Conservation (phyloP, 2,329 filamentous ascomycete species). For the Pseudogymnoascus sp. region DNA sequence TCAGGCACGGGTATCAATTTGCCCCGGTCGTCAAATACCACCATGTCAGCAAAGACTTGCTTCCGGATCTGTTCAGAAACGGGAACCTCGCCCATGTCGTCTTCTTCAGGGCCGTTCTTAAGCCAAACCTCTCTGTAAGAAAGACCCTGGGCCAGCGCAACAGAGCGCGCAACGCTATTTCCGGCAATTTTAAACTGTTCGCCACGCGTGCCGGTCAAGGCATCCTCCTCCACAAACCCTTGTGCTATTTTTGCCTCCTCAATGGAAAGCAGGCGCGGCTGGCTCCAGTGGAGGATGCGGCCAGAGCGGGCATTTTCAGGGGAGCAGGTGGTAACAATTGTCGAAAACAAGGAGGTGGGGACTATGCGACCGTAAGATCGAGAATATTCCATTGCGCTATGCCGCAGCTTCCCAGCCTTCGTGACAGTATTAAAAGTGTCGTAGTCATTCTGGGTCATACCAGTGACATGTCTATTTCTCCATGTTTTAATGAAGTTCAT, state of each 20-base stretch:
- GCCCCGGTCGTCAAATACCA: background rate
- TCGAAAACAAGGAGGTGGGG: conserved; percentile 47
- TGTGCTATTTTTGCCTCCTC: conserved; percentile 63
- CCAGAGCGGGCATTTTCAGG: conserved; percentile 49
- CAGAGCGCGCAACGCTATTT: conserved; percentile 65
- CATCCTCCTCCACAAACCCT: conserved; percentile 60
- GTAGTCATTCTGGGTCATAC: conserved; percentile 33
- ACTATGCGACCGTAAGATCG: conserved; percentile 43
- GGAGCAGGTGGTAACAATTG: conserved; percentile 47
- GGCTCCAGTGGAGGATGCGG: conserved; percentile 53
- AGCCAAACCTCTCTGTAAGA: conserved; percentile 50
- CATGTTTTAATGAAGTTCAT: conserved; percentile 44
- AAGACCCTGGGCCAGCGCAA: conserved; percentile 58
- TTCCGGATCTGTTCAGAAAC: background rate
- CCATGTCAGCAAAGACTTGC: background rate
- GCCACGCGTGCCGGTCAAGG: conserved; percentile 48
- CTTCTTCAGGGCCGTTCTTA: conserved; percentile 12
- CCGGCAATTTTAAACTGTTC: conserved; percentile 62
- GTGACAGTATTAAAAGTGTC: conserved; percentile 30
- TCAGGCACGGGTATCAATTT: background rate
- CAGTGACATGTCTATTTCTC: conserved; percentile 28
- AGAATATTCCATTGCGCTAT: conserved; percentile 17
- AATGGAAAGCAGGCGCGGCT: conserved; percentile 53
- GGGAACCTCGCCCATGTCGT: background rate
- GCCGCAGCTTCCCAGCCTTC: conserved; percentile 19